A percentile compares a stretch with the other conserved stretches of the same genome.
Conservation (phyloP, 441 rosid species). For the Hura crepitans region DNA sequence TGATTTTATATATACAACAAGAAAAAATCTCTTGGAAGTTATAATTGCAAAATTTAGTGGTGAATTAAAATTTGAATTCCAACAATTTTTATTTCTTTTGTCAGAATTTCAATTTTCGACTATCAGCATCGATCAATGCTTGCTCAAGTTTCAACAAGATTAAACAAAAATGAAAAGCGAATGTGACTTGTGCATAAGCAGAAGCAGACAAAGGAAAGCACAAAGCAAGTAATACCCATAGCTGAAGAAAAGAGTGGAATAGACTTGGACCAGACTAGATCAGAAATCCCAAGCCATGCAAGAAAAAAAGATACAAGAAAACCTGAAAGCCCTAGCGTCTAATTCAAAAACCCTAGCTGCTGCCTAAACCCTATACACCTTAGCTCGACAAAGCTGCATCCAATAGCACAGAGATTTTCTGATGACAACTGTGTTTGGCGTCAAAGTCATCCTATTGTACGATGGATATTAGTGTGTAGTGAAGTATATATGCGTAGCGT, state of each 20-base stretch:
- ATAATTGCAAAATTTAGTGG: no score
- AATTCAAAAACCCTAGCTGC: background rate
- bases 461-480: background rate
- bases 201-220: slow-evolving; percentile 11
- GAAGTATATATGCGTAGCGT: no score
- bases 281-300: slow-evolving; percentile 17
- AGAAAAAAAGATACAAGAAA: background rate
- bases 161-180: background rate
- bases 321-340: no score
- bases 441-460: background rate
- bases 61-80: background rate
- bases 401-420: no score
- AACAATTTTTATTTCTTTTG: no score
- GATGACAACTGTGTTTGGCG: no score
- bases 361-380: background rate
- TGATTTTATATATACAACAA: no score
- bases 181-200: background rate
- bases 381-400: background rate
- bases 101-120: no score
- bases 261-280: background rate
- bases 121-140: no score
- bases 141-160: background rate
- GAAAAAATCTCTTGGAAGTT: no score
- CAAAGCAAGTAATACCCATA: background rate
- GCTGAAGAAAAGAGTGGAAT: background rate